Conservation (phyloP, 2,329 filamentous ascomycete genomes). For the Arthroderma sp. region DNA sequence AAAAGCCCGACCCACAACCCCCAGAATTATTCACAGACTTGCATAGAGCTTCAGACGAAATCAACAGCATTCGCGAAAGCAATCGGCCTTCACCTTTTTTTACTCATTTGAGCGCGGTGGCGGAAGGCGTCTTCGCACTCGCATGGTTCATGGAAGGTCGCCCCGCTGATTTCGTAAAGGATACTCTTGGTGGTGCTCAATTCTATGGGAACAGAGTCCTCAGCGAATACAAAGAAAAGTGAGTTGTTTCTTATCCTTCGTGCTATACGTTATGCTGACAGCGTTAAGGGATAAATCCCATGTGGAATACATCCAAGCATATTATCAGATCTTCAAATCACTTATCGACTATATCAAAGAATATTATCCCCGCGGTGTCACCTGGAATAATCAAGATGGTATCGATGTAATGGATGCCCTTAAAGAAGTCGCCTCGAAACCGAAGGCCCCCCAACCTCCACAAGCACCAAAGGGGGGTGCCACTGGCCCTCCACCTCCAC, state of each 20-base stretch:
- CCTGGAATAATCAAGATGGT: constrained; percentile 71
- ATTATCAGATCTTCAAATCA: constrained; percentile 78
- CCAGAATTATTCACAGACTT: constrained; percentile 71
- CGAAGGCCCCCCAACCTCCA: constrained; percentile 17
- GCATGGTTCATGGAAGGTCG: constrained; percentile 82
- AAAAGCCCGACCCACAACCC: constrained; percentile 70
- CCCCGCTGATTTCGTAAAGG: constrained; percentile 73
- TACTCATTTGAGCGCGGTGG: constrained; percentile 72
- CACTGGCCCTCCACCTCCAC: constrained; percentile 39
- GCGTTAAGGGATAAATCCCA: constrained; percentile 57
- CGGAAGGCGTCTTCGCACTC: constrained; percentile 77
- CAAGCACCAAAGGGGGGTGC: constrained; percentile 26
- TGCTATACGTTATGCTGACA: constrained; percentile 12
- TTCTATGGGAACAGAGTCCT: constrained; percentile 92
- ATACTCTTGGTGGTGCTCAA: constrained; percentile 70
- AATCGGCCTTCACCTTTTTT: constrained; percentile 65
- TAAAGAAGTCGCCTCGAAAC: constrained; percentile 38
- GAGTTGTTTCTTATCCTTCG: constrained; percentile 15
- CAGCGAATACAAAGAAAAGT: constrained; percentile 79
- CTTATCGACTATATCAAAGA: constrained; percentile 74
- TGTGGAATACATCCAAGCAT: constrained; percentile 81
- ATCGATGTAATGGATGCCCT: constrained; percentile 60
- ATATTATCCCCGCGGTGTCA: constrained; percentile 63
- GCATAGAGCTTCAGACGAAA: constrained; percentile 65
- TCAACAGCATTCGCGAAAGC: constrained; percentile 66